A percentile compares a stretch with the other conserved stretches of the same genome.
phyloP scores from a whole-genome alignment of 257 asterid genomes.

The Solanum piurae region DNA sequence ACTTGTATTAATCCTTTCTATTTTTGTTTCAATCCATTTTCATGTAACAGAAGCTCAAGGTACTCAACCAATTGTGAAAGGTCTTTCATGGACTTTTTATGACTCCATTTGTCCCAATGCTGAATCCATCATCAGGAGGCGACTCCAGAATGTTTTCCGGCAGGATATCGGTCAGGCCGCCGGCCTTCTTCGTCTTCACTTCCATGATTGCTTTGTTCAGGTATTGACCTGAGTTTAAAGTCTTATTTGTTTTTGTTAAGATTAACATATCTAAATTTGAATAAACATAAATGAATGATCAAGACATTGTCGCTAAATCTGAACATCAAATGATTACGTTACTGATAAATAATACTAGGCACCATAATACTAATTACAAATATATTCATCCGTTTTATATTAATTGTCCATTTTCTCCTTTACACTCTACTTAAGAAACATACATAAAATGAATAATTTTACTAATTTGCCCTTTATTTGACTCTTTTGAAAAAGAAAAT shows the following conservation, averaged over 20 bases:
- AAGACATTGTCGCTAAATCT: neutral
- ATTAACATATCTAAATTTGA: too few relatives aligned
- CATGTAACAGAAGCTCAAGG: conserved; percentile 9
- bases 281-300: neutral
- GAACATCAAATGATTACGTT: neutral
- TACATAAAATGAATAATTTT: too few relatives aligned
- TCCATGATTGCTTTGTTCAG: conserved; percentile 25
- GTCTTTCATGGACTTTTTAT: conserved; percentile 22
- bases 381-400: neutral
- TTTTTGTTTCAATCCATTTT: neutral
- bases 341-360: neutral
- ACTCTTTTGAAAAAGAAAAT: too few relatives aligned
- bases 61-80: conserved; percentile 14
- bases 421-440: too few relatives aligned
- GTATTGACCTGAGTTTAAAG: neutral
- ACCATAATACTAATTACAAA: neutral
- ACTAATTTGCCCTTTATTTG: too few relatives aligned
- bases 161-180: conserved; percentile 13
- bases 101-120: conserved; percentile 11
- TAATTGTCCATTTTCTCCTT: neutral
- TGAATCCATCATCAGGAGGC: conserved; percentile 6
- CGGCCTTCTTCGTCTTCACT: conserved; percentile 19
- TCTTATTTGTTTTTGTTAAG: neutral
- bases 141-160: conserved; percentile 3
- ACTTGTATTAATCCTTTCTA: neutral